Evolutionary conservation across 805 yeast species (phyloP), one percentile per base, ranked within the genome.

Genomic region (Middelhovenomyces tepae): DNA sequence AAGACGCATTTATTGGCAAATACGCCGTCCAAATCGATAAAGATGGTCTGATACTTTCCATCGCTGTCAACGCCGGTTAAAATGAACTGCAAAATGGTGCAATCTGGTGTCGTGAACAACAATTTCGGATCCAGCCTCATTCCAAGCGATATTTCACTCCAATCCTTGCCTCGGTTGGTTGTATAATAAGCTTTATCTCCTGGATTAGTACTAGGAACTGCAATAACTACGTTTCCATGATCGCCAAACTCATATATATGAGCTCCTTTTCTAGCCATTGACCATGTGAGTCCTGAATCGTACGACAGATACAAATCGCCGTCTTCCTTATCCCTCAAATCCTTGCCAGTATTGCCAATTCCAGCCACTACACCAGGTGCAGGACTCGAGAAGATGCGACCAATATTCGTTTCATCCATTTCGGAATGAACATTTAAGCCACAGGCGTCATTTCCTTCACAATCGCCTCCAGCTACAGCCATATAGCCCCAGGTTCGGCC

Each of bases 241-340:
- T 84, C 93, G 29, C 89, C 94, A 57, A 74, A 75, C 1, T 75
- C 65, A 40, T 70, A 73, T 3, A 64, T 39, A 23, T 71, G 62
- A 2, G 82, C 71, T 27, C 64, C 67, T 16, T 72, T 71, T 9
- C 73, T 45, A 1, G 75, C 69, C 35, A 60, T 51, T 17, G 57
- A 54, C 94, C 94, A 84, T 0, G 78, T 60, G n/a, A 64, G 48
- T 17, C 95, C 94, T 16, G 83, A 86, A 58, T 84, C 85, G 36
- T 78, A 60, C 0, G 94, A 79, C 5, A 82, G 50, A 50, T 63
- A 85, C 1, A 91, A 73, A 32, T 59, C 58, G 26, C 63, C 50
- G 10, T 54, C 46, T 3, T 46, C 54, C 28, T 50, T 53, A 19
- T 28, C 32, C 7, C 26, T 22, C 21, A 57, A 42, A 9, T 38